phyloP scores from a whole-genome alignment of 2,329 filamentous ascomycete genomes.

The Epicoccum nigrum region DNA sequence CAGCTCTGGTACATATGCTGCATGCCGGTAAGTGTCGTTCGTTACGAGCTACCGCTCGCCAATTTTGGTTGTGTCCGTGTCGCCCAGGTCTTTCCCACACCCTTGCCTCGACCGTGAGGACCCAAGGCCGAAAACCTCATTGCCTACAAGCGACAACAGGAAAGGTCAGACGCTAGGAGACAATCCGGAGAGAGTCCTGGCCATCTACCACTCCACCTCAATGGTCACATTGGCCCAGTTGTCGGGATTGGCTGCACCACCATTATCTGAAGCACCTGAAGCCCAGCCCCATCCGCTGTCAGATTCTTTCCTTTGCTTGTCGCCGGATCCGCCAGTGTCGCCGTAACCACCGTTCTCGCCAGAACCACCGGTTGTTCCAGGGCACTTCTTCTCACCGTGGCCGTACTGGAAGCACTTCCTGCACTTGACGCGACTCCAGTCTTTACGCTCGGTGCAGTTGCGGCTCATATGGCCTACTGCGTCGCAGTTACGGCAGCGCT shows the following conservation, averaged over 20 bases:
- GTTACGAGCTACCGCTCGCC: conserved; percentile 1
- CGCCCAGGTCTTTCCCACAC: background rate
- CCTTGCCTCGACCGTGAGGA: background rate
- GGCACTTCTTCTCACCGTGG: conserved; percentile 52
- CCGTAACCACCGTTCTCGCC: conserved; percentile 23
- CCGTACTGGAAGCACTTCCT: conserved; percentile 59
- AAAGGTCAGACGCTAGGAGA: background rate
- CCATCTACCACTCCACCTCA: conserved; percentile 16
- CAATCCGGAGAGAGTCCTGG: background rate
- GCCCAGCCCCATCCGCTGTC: conserved; percentile 38
- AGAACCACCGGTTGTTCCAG: conserved; percentile 32
- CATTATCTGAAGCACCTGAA: conserved; percentile 16
- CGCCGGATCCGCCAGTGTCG: background rate
- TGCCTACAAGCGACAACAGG: no score
- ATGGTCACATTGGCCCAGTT: conserved; percentile 15
- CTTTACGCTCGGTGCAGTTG: conserved; percentile 61
- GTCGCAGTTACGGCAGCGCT: conserved; percentile 67
- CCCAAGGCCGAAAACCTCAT: background rate
- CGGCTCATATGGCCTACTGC: conserved; percentile 64
- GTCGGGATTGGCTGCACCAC: conserved; percentile 16
- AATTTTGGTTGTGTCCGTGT: background rate
- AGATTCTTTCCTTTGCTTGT: no score
- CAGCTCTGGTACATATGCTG: background rate
- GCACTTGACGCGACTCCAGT: conserved; percentile 65
- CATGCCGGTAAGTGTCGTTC: background rate